Base-by-base conservation (phyloP, 768 basidiomycete species). In the Aureoboletus auriporus region DNA sequence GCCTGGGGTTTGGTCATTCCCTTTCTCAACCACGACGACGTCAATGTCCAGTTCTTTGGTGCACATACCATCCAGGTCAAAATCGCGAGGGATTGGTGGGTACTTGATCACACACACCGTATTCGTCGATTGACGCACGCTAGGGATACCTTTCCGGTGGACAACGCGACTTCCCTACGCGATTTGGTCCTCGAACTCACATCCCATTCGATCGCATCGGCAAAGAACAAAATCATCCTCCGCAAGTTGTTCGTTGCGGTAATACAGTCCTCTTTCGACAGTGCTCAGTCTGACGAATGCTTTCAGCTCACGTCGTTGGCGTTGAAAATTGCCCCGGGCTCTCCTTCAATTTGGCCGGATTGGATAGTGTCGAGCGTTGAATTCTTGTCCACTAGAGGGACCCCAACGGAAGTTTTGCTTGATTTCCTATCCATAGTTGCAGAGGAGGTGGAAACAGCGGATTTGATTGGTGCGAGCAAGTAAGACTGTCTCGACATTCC, bases 51-150 rank as follows among this genome's bases (percentile, higher is more conserved):
- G 64, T 97, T 95, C 75, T 95, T 92, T 60, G 92, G 93, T 3
- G 93, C 93, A 5, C 93, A 96, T 58, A 96, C 91, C 0, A 81
- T 86, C 3, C 91, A 94, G 62, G 89, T 94, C 52, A 97, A 97
- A 77, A 91, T 95, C 54, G 83, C 87, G 12, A 74, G 93, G 54
- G 93, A 95, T 65, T 95, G 93, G 93, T 93, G 63, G 54, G 78
- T 65, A 8, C 4, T 10, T 42, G 40, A 5, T 33, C 46, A 11
- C 33, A 17, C 44, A 33, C 35, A 9, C 34, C 27, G 6, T 5
- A 27, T 6, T 23, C 8, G 14, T 42, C 40, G 34, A 33, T 31
- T 56, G 39, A 62, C 52, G 12, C 29, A 47, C 39, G 29, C 47
- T 45, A 92, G 92, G 92, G 84, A 83, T n/a, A 66, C 75, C 6